Evolutionary conservation across 129 eudicot genomes (phyloP).

Genomic region (Centrapalus pauciflorus): DNA sequence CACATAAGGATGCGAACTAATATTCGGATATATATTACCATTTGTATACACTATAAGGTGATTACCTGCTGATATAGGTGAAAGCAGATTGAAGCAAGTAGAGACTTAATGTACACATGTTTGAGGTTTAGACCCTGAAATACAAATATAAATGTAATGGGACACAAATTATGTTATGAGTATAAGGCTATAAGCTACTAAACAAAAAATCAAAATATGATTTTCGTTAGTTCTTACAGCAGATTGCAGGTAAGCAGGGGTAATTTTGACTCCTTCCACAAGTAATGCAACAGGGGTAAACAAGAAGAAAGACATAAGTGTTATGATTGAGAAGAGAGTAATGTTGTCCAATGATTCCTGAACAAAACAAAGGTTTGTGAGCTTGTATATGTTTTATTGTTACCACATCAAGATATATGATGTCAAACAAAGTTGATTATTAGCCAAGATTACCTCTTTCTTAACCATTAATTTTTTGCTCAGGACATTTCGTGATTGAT

Average conservation of each 20-base stretch:
- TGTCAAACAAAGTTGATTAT: not conserved
- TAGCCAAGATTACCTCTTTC: constrained; percentile 43
- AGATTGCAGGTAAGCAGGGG: constrained; percentile 77
- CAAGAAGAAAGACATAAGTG: constrained; percentile 85
- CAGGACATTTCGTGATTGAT: constrained; percentile 92
- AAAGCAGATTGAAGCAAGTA: constrained; percentile 90
- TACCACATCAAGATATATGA: not conserved
- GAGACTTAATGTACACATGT: constrained; percentile 65
- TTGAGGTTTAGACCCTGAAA: constrained; percentile 73
- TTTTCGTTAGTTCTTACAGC: constrained; percentile 57
- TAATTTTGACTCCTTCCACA: constrained; percentile 84
- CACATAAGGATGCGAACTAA: not conserved
- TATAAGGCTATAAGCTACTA: not conserved
- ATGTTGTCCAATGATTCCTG: constrained; percentile 97
- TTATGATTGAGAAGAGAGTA: constrained; percentile 87
- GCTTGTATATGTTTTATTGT: not conserved
- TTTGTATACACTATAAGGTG: not conserved
- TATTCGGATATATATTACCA: not conserved
- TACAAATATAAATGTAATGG: not conserved
- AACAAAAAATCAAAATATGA: not conserved
- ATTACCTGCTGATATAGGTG: constrained; percentile 99
- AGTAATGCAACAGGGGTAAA: constrained; percentile 62
- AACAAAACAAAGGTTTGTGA: not conserved
- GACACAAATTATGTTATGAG: not conserved
- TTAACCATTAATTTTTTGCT: constrained; percentile 96